Percentiles rank a stretch among this genome's conserved stretches.
Conservation (phyloP, 2,329 filamentous ascomycete species). For the Stemphylium lycopersici region DNA sequence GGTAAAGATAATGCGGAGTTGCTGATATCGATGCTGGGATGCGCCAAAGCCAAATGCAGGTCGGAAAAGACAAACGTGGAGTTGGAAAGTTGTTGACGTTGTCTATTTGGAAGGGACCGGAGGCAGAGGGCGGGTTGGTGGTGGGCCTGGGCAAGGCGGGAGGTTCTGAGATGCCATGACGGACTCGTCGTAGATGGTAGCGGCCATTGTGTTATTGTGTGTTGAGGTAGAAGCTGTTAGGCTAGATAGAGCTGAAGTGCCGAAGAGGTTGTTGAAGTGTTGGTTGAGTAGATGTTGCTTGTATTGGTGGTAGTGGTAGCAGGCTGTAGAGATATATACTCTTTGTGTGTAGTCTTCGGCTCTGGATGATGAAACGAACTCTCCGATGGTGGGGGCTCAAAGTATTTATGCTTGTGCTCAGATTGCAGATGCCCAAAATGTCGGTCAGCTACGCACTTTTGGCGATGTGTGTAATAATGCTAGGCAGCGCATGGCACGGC, state of each 20-base stretch:
- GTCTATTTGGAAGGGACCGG: constrained; percentile 53
- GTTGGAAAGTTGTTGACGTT: neutral
- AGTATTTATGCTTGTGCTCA: constrained; percentile 50
- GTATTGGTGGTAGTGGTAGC: constrained; percentile 15
- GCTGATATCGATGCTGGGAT: constrained; percentile 29
- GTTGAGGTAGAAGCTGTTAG: neutral
- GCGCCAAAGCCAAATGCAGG: constrained; percentile 1
- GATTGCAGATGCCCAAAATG: constrained; percentile 46
- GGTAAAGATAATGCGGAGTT: too few species aligned
- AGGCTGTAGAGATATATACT: constrained; percentile 25
- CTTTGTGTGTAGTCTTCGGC: constrained; percentile 27
- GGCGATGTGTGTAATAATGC: constrained; percentile 50
- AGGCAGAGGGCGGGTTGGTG: constrained; percentile 56
- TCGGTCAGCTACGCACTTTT: constrained; percentile 50
- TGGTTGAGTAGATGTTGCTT: constrained; percentile 2
- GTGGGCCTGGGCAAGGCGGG: constrained; percentile 56
- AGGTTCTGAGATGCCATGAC: constrained; percentile 51
- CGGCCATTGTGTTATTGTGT: constrained; percentile 38
- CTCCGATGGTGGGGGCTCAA: constrained; percentile 36
- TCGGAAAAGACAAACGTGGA: constrained; percentile 21
- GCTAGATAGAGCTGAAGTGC: constrained; percentile 12
- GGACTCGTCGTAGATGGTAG: constrained; percentile 47
- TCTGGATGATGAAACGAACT: constrained; percentile 44
- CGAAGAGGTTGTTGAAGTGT: constrained; percentile 10
- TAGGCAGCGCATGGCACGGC: constrained; percentile 45